These are phyloP conservation scores for Penicillium pancosmium DNA, from an alignment of 495 filamentous ascomycete species.

Conservation along the genomic window DNA sequence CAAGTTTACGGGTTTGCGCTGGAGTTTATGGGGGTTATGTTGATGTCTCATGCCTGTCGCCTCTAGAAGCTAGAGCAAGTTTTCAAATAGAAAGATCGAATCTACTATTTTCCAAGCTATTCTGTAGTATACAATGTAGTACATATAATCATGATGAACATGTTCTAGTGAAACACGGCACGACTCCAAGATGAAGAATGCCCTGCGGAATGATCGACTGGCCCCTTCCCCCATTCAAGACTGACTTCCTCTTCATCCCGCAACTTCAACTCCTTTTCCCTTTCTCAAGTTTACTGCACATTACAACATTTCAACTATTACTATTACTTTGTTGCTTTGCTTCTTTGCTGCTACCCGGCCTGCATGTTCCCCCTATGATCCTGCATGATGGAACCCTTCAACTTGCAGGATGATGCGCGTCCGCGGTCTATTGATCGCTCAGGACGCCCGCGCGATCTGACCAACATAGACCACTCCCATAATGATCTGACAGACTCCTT, in stretches of 20 bases:
- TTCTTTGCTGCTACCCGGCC: not conserved
- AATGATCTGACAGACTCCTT: conserved; percentile 42
- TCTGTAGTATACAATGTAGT: not conserved
- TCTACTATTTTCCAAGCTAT: not conserved
- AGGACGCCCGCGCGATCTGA: conserved; percentile 13
- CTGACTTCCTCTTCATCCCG: not conserved
- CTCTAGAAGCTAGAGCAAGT: not conserved
- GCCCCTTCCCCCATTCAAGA: conserved; percentile 23
- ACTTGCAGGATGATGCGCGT: conserved; percentile 28
- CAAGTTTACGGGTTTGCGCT: not conserved
- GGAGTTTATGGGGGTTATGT: not conserved
- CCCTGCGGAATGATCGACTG: conserved; percentile 23
- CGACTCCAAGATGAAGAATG: conserved; percentile 4
- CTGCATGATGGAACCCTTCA: conserved; percentile 43
- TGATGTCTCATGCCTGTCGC: conserved; percentile 3
- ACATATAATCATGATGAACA: not conserved
- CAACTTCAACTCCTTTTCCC: conserved; percentile 15
- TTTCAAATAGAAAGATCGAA: not conserved
- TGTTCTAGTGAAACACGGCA: conserved; percentile 14
- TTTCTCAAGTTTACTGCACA: not conserved
- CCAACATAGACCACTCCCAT: conserved; percentile 20
- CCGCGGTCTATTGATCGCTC: conserved; percentile 29
- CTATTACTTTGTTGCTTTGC: no score
- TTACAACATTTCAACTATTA: no score
- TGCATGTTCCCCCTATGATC: conserved; percentile 4